Evolutionary conservation across 352 stramenopile species (phyloP).

Genomic region (Phytopythium ostracodes): DNA sequence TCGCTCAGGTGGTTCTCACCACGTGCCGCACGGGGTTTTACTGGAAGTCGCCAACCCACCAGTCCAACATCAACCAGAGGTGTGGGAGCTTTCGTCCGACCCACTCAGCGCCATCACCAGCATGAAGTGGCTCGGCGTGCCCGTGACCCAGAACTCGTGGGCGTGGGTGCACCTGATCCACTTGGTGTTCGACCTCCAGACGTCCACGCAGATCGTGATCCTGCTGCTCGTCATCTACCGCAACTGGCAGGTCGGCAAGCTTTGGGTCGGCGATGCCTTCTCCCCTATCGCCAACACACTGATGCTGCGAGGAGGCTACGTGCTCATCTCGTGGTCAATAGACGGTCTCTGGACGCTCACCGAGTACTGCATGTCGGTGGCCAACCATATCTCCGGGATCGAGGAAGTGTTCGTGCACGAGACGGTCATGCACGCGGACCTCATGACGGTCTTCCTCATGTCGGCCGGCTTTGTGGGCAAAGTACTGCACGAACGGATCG

Average conservation of each 20-base stretch:
- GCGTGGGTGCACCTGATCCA: slow-evolving; percentile 46
- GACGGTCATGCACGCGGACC: slow-evolving; percentile 31
- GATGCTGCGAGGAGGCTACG: slow-evolving; percentile 23
- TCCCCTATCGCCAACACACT: slow-evolving; percentile 31
- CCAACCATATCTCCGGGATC: slow-evolving; percentile 17
- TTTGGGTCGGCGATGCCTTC: slow-evolving; percentile 42
- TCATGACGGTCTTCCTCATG: slow-evolving; percentile 16
- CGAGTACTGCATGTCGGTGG: slow-evolving; percentile 38
- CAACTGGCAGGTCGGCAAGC: slow-evolving; percentile 24
- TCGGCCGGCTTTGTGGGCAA: neutral
- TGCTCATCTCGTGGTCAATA: slow-evolving; percentile 35
- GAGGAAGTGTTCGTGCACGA: slow-evolving; percentile 24
- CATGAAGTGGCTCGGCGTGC: slow-evolving; percentile 21
- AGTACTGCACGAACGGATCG: slow-evolving; percentile 5
- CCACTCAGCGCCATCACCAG: slow-evolving; percentile 18
- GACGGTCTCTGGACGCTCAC: slow-evolving; percentile 40
- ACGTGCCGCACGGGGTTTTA: slow-evolving; percentile 33
- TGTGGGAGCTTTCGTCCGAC: slow-evolving; percentile 19
- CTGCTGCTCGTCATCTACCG: slow-evolving; percentile 27
- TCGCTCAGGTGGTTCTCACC: slow-evolving; percentile 15
- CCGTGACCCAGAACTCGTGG: slow-evolving; percentile 36
- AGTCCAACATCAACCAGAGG: slow-evolving; percentile 40
- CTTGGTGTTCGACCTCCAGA: slow-evolving; percentile 31
- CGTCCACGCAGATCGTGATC: slow-evolving; percentile 26
- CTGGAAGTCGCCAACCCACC: slow-evolving; percentile 25